Conservation (phyloP, 305 asterid genomes). For the Fraxinus floribunda region DNA sequence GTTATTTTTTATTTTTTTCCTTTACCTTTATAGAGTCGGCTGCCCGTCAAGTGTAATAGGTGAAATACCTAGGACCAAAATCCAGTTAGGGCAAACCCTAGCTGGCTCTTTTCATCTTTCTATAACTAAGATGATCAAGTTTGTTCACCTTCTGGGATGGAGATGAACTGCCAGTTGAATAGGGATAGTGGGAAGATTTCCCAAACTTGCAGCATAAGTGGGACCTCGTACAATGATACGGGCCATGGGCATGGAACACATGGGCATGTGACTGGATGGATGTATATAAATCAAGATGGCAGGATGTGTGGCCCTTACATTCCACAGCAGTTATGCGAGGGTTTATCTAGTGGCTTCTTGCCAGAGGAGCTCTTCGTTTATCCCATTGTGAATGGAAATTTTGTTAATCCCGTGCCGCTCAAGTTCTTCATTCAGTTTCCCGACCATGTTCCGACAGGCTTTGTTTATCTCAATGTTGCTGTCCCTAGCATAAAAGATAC, state of each 20-base stretch:
- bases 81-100: background rate
- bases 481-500: slow-evolving; percentile 30
- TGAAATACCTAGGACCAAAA: background rate
- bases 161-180: slow-evolving; percentile 51
- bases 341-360: slow-evolving; percentile 73
- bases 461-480: slow-evolving; percentile 46
- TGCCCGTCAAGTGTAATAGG: background rate
- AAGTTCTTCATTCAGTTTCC: slow-evolving; percentile 72
- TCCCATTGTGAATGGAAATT: slow-evolving; percentile 64
- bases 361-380: slow-evolving; percentile 81
- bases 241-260: slow-evolving; percentile 19
- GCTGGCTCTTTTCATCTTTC: slow-evolving; percentile 13
- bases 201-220: slow-evolving; percentile 30
- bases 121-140: slow-evolving; percentile 28
- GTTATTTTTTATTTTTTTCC: background rate
- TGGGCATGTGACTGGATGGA: slow-evolving; percentile 75
- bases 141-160: slow-evolving; percentile 24
- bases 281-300: slow-evolving; percentile 80
- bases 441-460: slow-evolving; percentile 80
- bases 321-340: slow-evolving; percentile 79
- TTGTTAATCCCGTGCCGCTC: slow-evolving; percentile 70
- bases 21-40: background rate
- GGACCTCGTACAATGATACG: slow-evolving; percentile 32
- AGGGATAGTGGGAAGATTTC: slow-evolving; percentile 36
- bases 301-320: slow-evolving; percentile 96